Evolutionary conservation across 2,329 filamentous ascomycete species (phyloP), one percentile per base, ranked within the genome.

Genomic region (Penicillium expansum): DNA sequence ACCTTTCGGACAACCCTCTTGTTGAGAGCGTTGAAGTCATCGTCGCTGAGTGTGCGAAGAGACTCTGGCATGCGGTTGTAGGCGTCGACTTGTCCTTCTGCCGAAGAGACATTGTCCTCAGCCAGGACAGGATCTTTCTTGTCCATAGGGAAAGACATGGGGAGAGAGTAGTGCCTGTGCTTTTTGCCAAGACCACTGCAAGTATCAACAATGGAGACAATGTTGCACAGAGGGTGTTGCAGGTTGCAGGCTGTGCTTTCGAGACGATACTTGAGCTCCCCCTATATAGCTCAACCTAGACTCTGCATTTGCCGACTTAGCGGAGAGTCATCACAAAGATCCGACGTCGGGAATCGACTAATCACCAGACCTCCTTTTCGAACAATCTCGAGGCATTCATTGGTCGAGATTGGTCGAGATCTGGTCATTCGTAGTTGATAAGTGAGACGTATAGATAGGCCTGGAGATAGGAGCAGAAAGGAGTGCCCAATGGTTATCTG

Each of bases 1-100:
- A 73, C 57, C 58, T 71, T 72, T n/a, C 63, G 66, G 22, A 68
- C 61, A 16, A 68, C 44, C 20, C 59, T 68, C 52, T 52, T 56
- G 53, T 67, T 68, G 44, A 72, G 62, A 3, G 22, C 3, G 5
- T 55, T 41, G 5, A 68, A 43, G 20, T 72, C 70, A 27, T 67
- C 59, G 2, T 62, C 51, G 24, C 55, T 58, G 10, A 71, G 60
- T 18, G 51, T 32, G 8, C 60, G 67, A 43, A 72, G 61, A 10
- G 57, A 64, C 35, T 69, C 63, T 20, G 68, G 67, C 61, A 68
- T 62, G 4, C 64, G 66, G n/a, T 52, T 49, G 45, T 61, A 61
- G 13, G 59, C 55, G 6, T 59, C 59, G 27, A 65, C n/a, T 39
- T 68, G 66, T 8, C 66, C 66, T 54, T 68, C 66, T 43, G 65